Base-by-base conservation (phyloP, 2,329 filamentous ascomycete species). In the Trichoderma sp. region DNA sequence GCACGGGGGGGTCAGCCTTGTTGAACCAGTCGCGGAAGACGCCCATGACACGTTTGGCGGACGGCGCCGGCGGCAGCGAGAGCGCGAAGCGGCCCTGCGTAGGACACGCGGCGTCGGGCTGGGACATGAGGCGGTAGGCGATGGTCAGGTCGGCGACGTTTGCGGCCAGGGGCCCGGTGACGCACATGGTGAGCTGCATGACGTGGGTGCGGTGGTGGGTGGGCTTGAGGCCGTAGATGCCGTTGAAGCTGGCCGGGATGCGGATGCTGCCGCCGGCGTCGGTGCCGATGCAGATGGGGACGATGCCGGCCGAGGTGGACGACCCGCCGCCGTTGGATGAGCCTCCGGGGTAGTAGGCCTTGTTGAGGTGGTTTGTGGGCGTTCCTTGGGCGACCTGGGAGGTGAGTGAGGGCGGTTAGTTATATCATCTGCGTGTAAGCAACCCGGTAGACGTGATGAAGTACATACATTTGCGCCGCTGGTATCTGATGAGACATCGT, bases 141-240 rank as follows among this genome's bases (percentile, higher is more conserved):
- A 93, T 84, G 70, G 90, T 90, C 6, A 97, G 86, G 74, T 97
- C 94, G 39, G 89, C 83, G 70, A 91, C 91, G 65, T 86, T 94
- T 57, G 87, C 85, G 17, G 92, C 90, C 73, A 97, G 86, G 8
- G 94, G 93, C 0, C 92, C 92, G 7, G 87, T 82, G 17, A 95
- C 90, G 67, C 83, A 84, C 74, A 87, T 83, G 65, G 82, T 83
- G 64, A 82, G 84, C 73, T 81, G 81, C 77, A 84, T 82, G 68
- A 79, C 82, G 52, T 86, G 85, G 6, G 91, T 85, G 42, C 93
- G 89, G 74, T 90, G 86, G 75, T 95, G 90, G 0, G 87, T 89
- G 1, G 92, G 83, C 78, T 97, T 97, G 68, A 97, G 83, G 2
- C 93, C 93, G 78, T 90, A 97, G 25, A 92, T 79, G 58, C 92